Base-by-base conservation (phyloP, 2,329 filamentous ascomycete species). In the Sarocladium oryzae region DNA sequence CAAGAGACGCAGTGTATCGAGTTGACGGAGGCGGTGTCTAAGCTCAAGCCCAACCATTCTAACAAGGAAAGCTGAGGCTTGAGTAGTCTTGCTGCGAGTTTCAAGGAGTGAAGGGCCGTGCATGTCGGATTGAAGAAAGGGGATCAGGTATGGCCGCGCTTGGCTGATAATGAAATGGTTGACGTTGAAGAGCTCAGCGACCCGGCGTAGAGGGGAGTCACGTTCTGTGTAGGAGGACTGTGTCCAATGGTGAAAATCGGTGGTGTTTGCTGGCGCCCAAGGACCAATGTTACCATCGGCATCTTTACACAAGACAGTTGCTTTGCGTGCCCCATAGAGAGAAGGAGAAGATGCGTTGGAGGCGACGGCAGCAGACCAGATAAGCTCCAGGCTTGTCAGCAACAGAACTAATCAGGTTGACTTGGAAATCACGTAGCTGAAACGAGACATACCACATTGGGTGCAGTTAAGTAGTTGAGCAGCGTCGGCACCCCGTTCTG, bases 151-250 rank as follows among this genome's bases (percentile, higher is more conserved):
- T 0, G 92, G 92, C 2, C 91, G 79, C 1, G 92, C 90, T 70
- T 96, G 92, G 57, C 88, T 93, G 57, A 97, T 84, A 56, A 97
- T 89, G 69, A 95, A 96, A 71, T 96, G 91, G 63, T 96, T 95
- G 50, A 95, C 88, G 64, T 95, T 95, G 76, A 93, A 93, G 10
- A 92, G 79, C 68, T 92, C 86, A 6, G 86, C 82, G 26, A 93
- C 84, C 35, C 88, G 81, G 51, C 82, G 77, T 1, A 93, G 76
- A 2, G 78, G 79, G 1, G 77, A 77, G 60, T 80, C 84, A 37
- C 81, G 81, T 55, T 88, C 84, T 37, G 77, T 76, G 65, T 86
- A 84, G 6, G 77, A 79, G 18, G 79, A 77, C 53, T 81, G 76
- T 4, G 82, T 83, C 78, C 84, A 87, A 38, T 86, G 80, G n/a